Evolutionary conservation across 1,139 yeast genomes (phyloP).

Genomic region (Blastobotrys elegans): DNA sequence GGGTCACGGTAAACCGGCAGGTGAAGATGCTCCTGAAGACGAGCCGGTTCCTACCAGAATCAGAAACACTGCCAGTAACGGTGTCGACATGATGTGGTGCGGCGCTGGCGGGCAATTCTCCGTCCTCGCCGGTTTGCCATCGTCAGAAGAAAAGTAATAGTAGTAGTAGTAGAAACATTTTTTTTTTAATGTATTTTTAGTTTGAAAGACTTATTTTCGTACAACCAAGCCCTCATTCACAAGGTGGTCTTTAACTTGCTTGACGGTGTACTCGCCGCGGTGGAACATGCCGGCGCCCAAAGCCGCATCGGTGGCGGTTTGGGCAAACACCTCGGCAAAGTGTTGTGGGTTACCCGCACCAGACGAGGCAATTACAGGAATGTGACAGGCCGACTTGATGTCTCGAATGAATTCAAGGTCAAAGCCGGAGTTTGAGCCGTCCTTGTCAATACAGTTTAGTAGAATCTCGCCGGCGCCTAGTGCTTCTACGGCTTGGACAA

Average conservation of each 20-base stretch:
- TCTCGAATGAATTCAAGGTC: constrained; percentile 79
- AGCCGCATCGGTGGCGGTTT: constrained; percentile 89
- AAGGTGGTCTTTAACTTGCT: constrained; percentile 69
- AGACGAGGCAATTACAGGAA: constrained; percentile 94
- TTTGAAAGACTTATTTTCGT: constrained; percentile 7
- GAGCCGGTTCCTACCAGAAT: constrained; percentile 61
- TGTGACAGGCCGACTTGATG: constrained; percentile 66
- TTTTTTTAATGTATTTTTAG: neutral
- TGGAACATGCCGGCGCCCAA: constrained; percentile 98
- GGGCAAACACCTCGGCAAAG: constrained; percentile 76
- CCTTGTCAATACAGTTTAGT: constrained; percentile 90
- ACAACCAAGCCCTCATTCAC: constrained; percentile 48
- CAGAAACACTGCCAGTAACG: constrained; percentile 86
- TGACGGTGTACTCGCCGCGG: constrained; percentile 84
- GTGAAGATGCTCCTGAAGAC: constrained; percentile 56
- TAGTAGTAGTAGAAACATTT: neutral
- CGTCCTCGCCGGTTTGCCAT: constrained; percentile 66
- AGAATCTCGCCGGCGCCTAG: constrained; percentile 96
- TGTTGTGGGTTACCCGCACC: constrained; percentile 95
- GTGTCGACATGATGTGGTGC: constrained; percentile 59
- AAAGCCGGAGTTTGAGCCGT: constrained; percentile 90
- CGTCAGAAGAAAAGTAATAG: neutral
- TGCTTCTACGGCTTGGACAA: constrained; percentile 81
- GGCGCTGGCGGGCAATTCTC: constrained; percentile 97
- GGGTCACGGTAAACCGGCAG: constrained; percentile 81